Conservation (phyloP, 2,329 filamentous ascomycete species). For the Colletotrichum navitas region DNA sequence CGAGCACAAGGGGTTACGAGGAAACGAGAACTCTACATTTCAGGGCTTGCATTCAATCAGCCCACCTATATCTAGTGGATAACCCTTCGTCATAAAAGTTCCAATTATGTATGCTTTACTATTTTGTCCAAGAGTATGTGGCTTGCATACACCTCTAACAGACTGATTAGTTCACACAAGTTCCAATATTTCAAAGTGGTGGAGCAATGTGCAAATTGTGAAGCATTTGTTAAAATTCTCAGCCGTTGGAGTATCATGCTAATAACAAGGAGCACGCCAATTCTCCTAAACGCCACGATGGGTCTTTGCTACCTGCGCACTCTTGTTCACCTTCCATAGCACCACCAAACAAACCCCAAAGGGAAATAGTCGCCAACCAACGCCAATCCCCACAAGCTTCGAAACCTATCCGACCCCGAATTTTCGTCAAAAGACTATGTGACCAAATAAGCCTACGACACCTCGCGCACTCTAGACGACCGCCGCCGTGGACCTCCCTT, state of each 20-base stretch:
- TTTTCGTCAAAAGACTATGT: slow-evolving; percentile 27
- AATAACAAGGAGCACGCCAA: slow-evolving; percentile 1
- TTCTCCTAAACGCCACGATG: slow-evolving; percentile 3
- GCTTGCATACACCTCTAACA: background rate
- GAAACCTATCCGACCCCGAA: background rate
- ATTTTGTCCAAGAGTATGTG: background rate
- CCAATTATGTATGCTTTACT: slow-evolving; percentile 13
- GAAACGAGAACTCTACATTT: slow-evolving; percentile 37
- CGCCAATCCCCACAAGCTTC: slow-evolving; percentile 24
- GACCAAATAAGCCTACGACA: slow-evolving; percentile 21
- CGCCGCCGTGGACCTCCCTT: slow-evolving; percentile 12
- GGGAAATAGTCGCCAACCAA: slow-evolving; percentile 18
- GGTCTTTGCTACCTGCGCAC: slow-evolving; percentile 2
- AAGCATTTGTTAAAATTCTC: background rate
- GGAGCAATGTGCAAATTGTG: background rate
- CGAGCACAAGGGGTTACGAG: slow-evolving; percentile 34
- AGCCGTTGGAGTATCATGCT: background rate
- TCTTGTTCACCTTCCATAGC: background rate
- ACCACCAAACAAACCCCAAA: slow-evolving; percentile 6
- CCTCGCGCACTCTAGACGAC: slow-evolving; percentile 24
- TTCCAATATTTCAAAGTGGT: background rate
- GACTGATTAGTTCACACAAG: no score
- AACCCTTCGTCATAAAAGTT: slow-evolving; percentile 28
- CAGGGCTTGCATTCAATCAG: slow-evolving; percentile 12
- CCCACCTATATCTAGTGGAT: slow-evolving; percentile 24